Evolutionary conservation across 192 early-diverging fungal genomes (phyloP).

Genomic region (Backusella circina): DNA sequence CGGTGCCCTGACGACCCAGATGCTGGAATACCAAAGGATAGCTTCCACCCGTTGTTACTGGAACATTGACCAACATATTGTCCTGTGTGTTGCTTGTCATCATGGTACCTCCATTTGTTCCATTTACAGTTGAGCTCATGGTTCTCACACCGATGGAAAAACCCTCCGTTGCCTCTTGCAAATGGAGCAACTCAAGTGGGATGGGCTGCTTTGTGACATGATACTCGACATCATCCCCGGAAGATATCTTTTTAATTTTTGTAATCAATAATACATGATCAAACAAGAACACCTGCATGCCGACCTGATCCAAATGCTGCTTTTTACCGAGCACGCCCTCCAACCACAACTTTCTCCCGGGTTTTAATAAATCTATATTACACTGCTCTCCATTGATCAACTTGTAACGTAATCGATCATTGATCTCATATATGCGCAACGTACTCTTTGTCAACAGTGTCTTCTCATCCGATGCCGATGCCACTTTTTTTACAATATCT

Average conservation of each 20-base stretch:
- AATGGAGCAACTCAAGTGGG: conserved; percentile 69
- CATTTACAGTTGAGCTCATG: conserved; percentile 6
- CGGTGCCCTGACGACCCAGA: conserved; percentile 70
- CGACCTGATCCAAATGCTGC: conserved; percentile 47
- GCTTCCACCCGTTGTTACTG: conserved; percentile 40
- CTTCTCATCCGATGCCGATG: conserved; percentile 10
- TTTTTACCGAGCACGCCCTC: conserved; percentile 67
- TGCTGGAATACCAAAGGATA: conserved; percentile 67
- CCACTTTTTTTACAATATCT: conserved; percentile 15
- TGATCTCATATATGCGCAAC: conserved; percentile 23
- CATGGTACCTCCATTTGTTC: background rate
- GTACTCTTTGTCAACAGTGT: conserved; percentile 14
- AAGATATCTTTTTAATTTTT: conserved; percentile 43
- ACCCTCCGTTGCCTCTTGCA: conserved; percentile 31
- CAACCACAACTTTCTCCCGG: conserved; percentile 66
- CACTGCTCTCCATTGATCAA: conserved; percentile 24
- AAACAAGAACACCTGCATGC: conserved; percentile 79
- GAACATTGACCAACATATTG: background rate
- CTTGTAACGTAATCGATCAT: conserved; percentile 25
- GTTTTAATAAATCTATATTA: conserved; percentile 69
- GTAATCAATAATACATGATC: conserved; percentile 83
- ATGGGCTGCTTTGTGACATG: conserved; percentile 70
- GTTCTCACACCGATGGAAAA: conserved; percentile 13
- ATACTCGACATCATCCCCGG: conserved; percentile 55
- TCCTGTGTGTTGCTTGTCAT: background rate